These are phyloP conservation scores for Elsinoe ampelina DNA, from an alignment of 2,329 filamentous ascomycete species.

Conservation along the genomic window DNA sequence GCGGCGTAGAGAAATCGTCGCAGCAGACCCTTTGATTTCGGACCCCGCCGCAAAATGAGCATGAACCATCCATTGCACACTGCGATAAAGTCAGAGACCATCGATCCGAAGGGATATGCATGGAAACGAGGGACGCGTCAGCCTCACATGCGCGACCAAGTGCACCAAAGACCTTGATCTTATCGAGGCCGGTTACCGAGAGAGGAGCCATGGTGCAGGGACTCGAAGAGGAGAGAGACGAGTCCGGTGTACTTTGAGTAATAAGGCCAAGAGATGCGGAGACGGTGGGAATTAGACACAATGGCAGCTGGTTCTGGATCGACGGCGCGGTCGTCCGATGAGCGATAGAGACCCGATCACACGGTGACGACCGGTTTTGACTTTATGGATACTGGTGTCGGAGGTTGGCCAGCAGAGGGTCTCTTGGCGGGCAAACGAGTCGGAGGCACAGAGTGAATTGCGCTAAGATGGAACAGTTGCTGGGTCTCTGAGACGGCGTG, in stretches of 20 bases:
- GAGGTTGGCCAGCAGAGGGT: not conserved
- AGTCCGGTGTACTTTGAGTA: no score
- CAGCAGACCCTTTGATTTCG: constrained; percentile 2
- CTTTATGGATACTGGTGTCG: constrained; percentile 5
- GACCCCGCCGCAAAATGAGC: constrained; percentile 5
- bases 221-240: not conserved
- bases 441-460: not conserved
- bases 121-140: constrained; percentile 6
- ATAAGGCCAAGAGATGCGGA: constrained; percentile 4
- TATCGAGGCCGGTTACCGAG: constrained; percentile 12
- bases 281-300: not conserved
- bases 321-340: constrained; percentile 4
- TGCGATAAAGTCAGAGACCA: not conserved
- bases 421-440: not conserved
- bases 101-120: not conserved
- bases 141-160: constrained; percentile 9
- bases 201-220: constrained; percentile 2
- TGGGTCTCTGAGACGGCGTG: not conserved
- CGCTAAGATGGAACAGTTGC: not conserved
- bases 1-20: constrained; percentile 7
- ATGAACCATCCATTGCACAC: constrained; percentile 10
- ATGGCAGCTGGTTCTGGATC: not conserved
- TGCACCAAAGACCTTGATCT: constrained; percentile 6
- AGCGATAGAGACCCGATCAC: constrained; percentile 4
- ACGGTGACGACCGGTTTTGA: constrained; percentile 3